Conservation (phyloP, 768 basidiomycete genomes). For the Myochromella boudieri region DNA sequence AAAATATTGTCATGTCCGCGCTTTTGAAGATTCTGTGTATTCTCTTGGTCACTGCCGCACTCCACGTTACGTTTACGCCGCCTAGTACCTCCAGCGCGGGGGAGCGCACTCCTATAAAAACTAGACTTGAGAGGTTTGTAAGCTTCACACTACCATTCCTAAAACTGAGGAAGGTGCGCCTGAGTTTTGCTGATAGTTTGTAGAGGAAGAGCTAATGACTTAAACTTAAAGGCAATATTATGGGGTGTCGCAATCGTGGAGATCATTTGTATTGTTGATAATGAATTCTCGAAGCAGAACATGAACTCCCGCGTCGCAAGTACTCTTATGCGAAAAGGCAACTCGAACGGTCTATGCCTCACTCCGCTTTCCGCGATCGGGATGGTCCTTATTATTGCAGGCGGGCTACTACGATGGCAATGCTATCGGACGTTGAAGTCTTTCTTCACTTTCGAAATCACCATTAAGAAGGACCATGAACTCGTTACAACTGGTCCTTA, state of each 20-base stretch:
- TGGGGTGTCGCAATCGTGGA: background rate
- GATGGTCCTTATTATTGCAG: background rate
- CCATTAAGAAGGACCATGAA: conserved; percentile 3
- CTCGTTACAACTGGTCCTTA: conserved; percentile 30
- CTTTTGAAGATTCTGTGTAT: background rate
- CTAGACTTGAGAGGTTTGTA: background rate
- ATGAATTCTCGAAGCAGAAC: too few relatives aligned
- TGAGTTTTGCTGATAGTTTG: too few relatives aligned
- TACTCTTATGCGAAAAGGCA: too few relatives aligned
- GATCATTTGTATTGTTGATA: background rate
- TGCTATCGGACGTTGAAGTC: background rate
- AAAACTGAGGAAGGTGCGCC: background rate
- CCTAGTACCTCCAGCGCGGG: background rate
- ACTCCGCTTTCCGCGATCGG: background rate
- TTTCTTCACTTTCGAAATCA: conserved; percentile 5
- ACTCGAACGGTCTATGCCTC: background rate
- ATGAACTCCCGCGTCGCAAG: too few relatives aligned
- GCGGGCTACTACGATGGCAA: background rate
- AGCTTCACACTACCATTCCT: background rate
- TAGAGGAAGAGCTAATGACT: background rate
- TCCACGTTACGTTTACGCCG: background rate
- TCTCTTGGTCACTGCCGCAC: background rate
- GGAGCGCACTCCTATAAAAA: background rate
- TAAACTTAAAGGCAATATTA: background rate
- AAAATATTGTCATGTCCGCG: background rate